Evolutionary conservation across 441 rosid genomes (phyloP), one percentile per base, ranked within the genome.

Genomic region (Mallotus japonicus): DNA sequence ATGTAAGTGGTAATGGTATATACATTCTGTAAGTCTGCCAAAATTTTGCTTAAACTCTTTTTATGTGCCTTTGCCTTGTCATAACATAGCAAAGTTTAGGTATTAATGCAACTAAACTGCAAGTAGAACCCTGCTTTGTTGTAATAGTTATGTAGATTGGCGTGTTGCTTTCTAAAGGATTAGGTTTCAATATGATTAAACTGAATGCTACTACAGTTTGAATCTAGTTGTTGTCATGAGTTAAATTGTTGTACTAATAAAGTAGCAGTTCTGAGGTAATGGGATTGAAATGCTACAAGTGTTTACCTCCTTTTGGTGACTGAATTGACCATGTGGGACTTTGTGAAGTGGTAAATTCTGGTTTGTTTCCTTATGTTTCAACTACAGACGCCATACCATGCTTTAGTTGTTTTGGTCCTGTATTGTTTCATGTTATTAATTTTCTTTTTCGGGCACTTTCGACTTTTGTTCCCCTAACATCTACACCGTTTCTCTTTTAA

Each of bases 1-100:
- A 69, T 80, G 97, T 90, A 84, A 86, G 95, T 77, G 12, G 28
- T 77, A 57, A 28, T 28, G 32, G 3, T 67, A 53, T 70, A n/a
- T 20, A 2, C 22, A 73, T 24, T 34, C 44, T 1, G 2, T 34
- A 40, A 14, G 1, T 62, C 22, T 44, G 1, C 50, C 2, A 2
- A 28, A 28, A 1, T 2, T 1, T 28, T 28, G 3, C 32, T 28
- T 28, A 1, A 28, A 28, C 32, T 28, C 65, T 16, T 47, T 49
- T 34, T 40, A n/a, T 37, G 11, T 60, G 5, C 12, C 19, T 6
- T 14, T 67, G 37, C 46, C 17, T 49, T 51, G 50, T 24, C 20
- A 54, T 54, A 4, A 67, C 53, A 42, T 42, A 28, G 32, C 32
- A 28, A 2, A 28, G 32, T 28, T 28, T 28, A 28, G 32, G 32